Conservation (phyloP, 2,329 filamentous ascomycete species). For the Alternaria rosae region DNA sequence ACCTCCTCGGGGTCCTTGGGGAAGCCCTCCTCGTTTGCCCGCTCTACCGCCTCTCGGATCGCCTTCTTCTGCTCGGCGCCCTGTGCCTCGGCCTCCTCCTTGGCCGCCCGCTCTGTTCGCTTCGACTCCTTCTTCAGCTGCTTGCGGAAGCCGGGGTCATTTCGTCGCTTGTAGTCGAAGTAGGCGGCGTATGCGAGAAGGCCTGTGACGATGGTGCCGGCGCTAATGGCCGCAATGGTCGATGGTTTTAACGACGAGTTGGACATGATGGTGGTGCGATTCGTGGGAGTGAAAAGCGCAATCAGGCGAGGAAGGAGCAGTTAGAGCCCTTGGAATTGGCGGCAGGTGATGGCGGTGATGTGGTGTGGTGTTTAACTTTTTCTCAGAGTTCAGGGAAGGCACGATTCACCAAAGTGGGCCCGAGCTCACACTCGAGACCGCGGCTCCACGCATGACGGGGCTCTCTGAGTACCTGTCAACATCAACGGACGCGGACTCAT, state of each 20-base stretch:
- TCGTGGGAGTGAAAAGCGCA: slow-evolving; percentile 7
- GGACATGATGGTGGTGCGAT: slow-evolving; percentile 9
- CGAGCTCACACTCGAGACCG: slow-evolving; percentile 31
- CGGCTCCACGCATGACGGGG: slow-evolving; percentile 11
- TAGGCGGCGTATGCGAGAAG: slow-evolving; percentile 70
- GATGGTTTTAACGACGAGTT: slow-evolving; percentile 43
- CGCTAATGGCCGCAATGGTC: slow-evolving; percentile 65
- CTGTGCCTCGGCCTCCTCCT: slow-evolving; percentile 73
- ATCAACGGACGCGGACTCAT: not conserved
- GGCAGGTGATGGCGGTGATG: slow-evolving; percentile 18
- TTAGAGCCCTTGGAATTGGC: slow-evolving; percentile 11
- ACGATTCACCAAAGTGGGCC: slow-evolving; percentile 30
- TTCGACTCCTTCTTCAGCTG: slow-evolving; percentile 76
- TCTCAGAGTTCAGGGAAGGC: slow-evolving; percentile 24
- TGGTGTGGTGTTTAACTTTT: slow-evolving; percentile 19
- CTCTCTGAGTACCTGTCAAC: slow-evolving; percentile 16
- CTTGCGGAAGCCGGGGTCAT: slow-evolving; percentile 69
- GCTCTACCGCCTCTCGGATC: slow-evolving; percentile 78
- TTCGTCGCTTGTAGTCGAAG: slow-evolving; percentile 71
- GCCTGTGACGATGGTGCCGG: slow-evolving; percentile 66
- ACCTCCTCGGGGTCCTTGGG: slow-evolving; percentile 89
- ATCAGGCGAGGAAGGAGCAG: slow-evolving; percentile 1
- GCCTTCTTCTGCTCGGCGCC: slow-evolving; percentile 72
- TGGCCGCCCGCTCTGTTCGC: slow-evolving; percentile 72
- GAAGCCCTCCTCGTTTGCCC: slow-evolving; percentile 90